Evolutionary conservation across 441 rosid species (phyloP).

Genomic region (Gossypium davidsonii): DNA sequence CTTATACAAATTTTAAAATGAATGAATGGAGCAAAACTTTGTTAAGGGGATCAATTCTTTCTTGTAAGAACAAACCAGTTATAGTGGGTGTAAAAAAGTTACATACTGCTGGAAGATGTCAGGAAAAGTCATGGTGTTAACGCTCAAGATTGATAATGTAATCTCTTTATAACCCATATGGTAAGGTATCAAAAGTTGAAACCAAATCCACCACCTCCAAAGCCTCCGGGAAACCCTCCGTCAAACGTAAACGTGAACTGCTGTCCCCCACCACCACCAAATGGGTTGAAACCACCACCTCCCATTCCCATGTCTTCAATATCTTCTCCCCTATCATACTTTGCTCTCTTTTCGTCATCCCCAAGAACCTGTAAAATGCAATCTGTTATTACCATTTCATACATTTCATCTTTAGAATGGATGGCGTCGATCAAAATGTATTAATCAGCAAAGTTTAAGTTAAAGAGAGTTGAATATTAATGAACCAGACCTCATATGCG

Average conservation of each 20-base stretch:
- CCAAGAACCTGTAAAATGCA: slow-evolving; percentile 53
- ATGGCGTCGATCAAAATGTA: too few species aligned
- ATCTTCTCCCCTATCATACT: slow-evolving; percentile 94
- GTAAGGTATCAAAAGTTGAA: slow-evolving; percentile 38
- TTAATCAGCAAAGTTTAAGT: background rate
- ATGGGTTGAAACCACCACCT: slow-evolving; percentile 55
- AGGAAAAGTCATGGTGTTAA: too few species aligned
- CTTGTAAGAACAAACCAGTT: too few species aligned
- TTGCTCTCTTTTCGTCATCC: slow-evolving; percentile 86
- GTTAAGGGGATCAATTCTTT: too few species aligned
- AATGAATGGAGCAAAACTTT: too few species aligned
- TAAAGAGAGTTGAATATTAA: background rate
- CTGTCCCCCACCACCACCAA: slow-evolving; percentile 74
- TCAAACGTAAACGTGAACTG: slow-evolving; percentile 74
- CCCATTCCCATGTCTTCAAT: slow-evolving; percentile 85
- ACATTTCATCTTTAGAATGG: background rate
- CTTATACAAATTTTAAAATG: too few species aligned
- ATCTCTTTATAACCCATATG: background rate
- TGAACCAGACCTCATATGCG: slow-evolving; percentile 34
- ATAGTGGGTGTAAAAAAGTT: too few species aligned
- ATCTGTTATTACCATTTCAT: background rate
- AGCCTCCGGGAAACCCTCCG: slow-evolving; percentile 81
- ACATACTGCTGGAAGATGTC: too few species aligned
- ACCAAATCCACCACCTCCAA: slow-evolving; percentile 53
- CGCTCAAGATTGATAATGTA: too few species aligned